Evolutionary conservation across 108 stramenopile genomes (phyloP).

Genomic region (Licmophora abbreviata): DNA sequence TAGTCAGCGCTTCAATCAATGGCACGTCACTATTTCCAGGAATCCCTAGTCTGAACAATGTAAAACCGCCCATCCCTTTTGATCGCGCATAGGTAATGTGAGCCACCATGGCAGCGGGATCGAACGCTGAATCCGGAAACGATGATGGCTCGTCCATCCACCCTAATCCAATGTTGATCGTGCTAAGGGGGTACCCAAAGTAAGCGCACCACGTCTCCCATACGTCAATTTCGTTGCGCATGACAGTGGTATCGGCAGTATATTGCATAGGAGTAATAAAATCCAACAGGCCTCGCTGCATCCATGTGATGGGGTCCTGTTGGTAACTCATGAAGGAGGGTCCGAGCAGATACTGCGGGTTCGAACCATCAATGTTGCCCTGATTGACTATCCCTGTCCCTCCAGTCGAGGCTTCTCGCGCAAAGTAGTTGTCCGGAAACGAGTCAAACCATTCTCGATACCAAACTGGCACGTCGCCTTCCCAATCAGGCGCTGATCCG

Average conservation of each 20-base stretch:
- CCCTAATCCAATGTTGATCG: slow-evolving; percentile 6
- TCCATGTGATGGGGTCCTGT: slow-evolving; percentile 8
- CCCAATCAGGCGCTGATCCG: neutral
- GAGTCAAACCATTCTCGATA: slow-evolving; percentile 1
- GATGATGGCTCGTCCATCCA: slow-evolving; percentile 10
- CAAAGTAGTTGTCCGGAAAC: slow-evolving; percentile 2
- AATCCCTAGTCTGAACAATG: slow-evolving; percentile 5
- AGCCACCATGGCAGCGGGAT: slow-evolving; percentile 6
- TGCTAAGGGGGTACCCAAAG: neutral
- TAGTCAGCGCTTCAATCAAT: slow-evolving; percentile 7
- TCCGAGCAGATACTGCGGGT: slow-evolving; percentile 3
- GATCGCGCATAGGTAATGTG: slow-evolving; percentile 5
- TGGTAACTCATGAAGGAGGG: slow-evolving; percentile 8
- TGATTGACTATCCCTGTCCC: slow-evolving; percentile 8
- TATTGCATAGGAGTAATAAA: slow-evolving; percentile 7
- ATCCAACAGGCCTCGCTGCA: slow-evolving; percentile 2
- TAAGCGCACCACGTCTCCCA: slow-evolving; percentile 3
- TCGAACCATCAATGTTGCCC: neutral
- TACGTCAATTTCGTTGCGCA: slow-evolving; percentile 9
- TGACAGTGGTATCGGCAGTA: slow-evolving; percentile 8
- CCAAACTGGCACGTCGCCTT: slow-evolving; percentile 4
- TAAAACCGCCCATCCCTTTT: slow-evolving; percentile 7
- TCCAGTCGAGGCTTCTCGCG: slow-evolving; percentile 1
- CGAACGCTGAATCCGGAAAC: slow-evolving; percentile 5
- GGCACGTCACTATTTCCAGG: slow-evolving; percentile 6